Evolutionary conservation across 2,329 filamentous ascomycete species (phyloP).

Genomic region (Hysterium pulicare): DNA sequence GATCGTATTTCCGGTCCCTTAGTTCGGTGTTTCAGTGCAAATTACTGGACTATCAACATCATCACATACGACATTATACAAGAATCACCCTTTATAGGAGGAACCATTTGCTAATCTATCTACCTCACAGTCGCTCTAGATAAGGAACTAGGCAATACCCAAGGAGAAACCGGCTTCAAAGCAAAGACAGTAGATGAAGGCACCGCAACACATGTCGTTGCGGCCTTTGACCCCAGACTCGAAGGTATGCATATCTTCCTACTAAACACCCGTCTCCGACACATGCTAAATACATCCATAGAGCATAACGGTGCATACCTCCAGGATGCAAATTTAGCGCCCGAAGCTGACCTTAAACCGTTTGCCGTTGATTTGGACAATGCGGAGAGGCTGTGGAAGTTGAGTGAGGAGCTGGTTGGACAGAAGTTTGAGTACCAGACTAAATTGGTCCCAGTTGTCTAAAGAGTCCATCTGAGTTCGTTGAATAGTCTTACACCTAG

Average conservation of each 20-base stretch:
- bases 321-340: neutral
- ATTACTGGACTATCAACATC: neutral
- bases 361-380: conserved; percentile 3
- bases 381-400: conserved; percentile 9
- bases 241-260: conserved; percentile 6
- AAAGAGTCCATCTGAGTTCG: no score
- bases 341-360: conserved; percentile 3
- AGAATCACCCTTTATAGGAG: neutral
- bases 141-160: conserved; percentile 11
- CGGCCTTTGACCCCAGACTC: conserved; percentile 27
- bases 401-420: conserved; percentile 10
- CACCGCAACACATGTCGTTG: conserved; percentile 27
- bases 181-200: conserved; percentile 26
- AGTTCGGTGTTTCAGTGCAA: neutral
- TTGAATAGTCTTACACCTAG: no score
- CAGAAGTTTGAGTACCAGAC: conserved; percentile 6
- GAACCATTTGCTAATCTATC: no score
- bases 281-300: neutral
- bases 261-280: neutral
- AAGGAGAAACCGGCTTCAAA: conserved; percentile 14
- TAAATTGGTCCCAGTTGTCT: no score
- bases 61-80: neutral
- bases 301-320: conserved; percentile 8
- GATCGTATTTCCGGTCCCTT: neutral
- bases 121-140: neutral